phyloP scores from a whole-genome alignment of 306 rosid genomes.

The Styphnolobium japonicum region DNA sequence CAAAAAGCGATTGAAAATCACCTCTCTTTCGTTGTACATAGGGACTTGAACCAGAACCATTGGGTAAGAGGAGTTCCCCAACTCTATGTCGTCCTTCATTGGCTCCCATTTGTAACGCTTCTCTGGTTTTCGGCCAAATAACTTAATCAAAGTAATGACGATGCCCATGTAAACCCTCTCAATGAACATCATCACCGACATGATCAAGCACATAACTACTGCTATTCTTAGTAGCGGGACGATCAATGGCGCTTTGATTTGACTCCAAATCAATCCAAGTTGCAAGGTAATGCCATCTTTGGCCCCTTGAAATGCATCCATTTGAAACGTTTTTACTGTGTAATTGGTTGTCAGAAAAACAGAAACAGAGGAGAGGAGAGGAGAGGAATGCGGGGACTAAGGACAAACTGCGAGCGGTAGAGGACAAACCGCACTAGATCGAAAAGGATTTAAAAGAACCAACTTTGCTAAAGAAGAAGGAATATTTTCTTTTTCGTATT shows the following conservation, averaged over 20 bases:
- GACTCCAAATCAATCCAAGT: conserved; percentile 55
- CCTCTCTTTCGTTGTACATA: conserved; percentile 98
- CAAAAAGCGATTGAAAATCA: conserved; percentile 5
- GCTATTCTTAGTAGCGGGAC: conserved; percentile 64
- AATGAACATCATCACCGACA: conserved; percentile 78
- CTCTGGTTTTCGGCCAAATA: conserved; percentile 71
- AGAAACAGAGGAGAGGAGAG: background rate
- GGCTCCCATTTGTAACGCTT: conserved; percentile 91
- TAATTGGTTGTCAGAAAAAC: background rate
- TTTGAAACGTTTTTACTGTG: conserved; percentile 18
- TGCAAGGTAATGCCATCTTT: conserved; percentile 69
- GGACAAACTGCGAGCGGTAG: background rate
- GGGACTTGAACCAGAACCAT: conserved; percentile 93
- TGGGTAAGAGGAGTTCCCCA: conserved; percentile 79
- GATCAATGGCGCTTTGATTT: conserved; percentile 75
- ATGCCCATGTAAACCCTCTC: conserved; percentile 90
- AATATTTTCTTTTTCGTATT: conserved; percentile 5
- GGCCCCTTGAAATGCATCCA: conserved; percentile 73
- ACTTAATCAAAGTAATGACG: conserved; percentile 65
- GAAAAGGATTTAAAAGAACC: conserved; percentile 27
- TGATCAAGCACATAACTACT: conserved; percentile 56
- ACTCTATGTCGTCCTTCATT: conserved; percentile 74
- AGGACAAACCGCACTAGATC: conserved; percentile 11
- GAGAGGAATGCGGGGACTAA: background rate
- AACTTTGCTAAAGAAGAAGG: conserved; percentile 29